Evolutionary conservation across 148 eudicot species (phyloP).

Genomic region (Pouteria glomerata): DNA sequence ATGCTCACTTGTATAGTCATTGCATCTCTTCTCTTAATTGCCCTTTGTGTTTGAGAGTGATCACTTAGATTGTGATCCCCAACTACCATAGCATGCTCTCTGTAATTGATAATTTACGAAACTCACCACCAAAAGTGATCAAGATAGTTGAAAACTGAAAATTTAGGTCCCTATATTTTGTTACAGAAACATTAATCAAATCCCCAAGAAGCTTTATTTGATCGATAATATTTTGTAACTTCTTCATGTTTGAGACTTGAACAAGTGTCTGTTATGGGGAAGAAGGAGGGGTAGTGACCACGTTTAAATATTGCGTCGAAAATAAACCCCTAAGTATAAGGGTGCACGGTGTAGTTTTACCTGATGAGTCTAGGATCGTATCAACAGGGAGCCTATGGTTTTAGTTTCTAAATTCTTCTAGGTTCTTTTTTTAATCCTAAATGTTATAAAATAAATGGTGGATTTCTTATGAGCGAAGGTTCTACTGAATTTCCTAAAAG

Average conservation of each 20-base stretch:
- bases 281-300: too few species aligned
- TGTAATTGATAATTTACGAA: conserved; percentile 53
- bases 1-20: conserved; percentile 71
- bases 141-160: conserved; percentile 65
- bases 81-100: conserved; percentile 39
- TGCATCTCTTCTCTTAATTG: conserved; percentile 46
- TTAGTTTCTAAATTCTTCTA: too few species aligned
- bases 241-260: conserved; percentile 57
- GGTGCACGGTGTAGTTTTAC: too few species aligned
- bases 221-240: conserved; percentile 60
- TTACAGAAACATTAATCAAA: conserved; percentile 51
- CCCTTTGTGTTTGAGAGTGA: conserved; percentile 37
- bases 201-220: conserved; percentile 92
- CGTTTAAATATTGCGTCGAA: too few species aligned
- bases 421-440: too few species aligned
- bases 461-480: too few species aligned
- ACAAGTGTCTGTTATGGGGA: conserved; percentile 52
- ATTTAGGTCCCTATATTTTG: conserved; percentile 59
- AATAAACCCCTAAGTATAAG: too few species aligned
- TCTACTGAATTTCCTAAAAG: too few species aligned
- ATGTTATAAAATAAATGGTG: too few species aligned
- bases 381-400: too few species aligned
- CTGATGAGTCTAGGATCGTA: too few species aligned
- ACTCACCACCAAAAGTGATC: conserved; percentile 80
- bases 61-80: conserved; percentile 35